Base-by-base conservation (phyloP, 2,329 filamentous ascomycete species). In the Penicillium capsulatum region DNA sequence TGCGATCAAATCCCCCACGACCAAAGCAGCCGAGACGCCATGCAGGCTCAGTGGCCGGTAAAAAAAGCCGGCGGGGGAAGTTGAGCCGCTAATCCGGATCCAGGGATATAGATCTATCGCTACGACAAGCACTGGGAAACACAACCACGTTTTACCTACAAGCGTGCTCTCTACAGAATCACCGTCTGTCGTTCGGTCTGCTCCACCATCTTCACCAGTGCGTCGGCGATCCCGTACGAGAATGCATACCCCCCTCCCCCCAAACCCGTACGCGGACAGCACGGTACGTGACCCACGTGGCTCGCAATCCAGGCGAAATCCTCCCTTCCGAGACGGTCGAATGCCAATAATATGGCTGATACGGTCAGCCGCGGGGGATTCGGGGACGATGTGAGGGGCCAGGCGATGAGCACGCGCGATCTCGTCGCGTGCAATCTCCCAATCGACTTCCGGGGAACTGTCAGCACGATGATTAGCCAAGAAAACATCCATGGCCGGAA, bases 161-260 rank as follows among this genome's bases (percentile, higher is more conserved):
- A n/a, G n/a, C n/a, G n/a, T n/a, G n/a, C n/a, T n/a, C 10, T 19
- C 29, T 44, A 45, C 8, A 36, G 14, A 36, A 65, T 59, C 9
- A 64, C 48, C 39, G 58, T 50, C 10, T 60, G 54, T 8, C 54
- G 53, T 34, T 65, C 63, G 1, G 47, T 45, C n/a, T 42, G 47
- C 38, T 63, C 56, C 9, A 65, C 60, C 59, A 65, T 64, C 42
- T 53, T 59, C n/a, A 55, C 42, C 27, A 65, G 27, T 4, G 59
- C 56, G 47, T 65, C 58, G 0, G 59, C 63, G 24, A 65, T 50
- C 0, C 63, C 63, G 35, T 66, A 64, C 2, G 61, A 63, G 36
- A 65, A 66, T 1, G 61, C 57, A 48, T 65, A 66, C 1, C 63
- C 63, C 8, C 60, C 62, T 10, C 63, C 63, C n/a, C 2, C 62